Evolutionary conservation across 345 rosid species (phyloP), one percentile per base, ranked within the genome.

Genomic region (Aethionema arabicum): DNA sequence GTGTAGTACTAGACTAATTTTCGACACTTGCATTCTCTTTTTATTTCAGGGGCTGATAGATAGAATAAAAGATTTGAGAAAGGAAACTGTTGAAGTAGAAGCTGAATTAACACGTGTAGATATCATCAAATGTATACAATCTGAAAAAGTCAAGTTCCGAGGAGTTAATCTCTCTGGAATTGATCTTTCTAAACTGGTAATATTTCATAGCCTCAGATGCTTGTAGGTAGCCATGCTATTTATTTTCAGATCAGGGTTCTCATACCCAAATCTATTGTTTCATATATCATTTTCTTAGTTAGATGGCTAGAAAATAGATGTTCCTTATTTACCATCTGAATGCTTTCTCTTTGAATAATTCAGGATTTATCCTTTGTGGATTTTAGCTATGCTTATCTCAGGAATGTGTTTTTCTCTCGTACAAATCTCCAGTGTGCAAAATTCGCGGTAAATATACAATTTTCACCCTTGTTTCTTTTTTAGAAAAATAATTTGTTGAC

Each of bases 121-220:
- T 77, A 81, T 89, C 73, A 89, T 89, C 77, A 92, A 85, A 68
- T 89, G 98, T 61, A 85, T 81, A 75, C 98, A 89, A 70, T 85
- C 86, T 7, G 78, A 85, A 46, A 83, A 45, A 81, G 84, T 81
- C 63, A 84, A 80, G 76, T 84, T 92, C 71, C 85, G 95, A 48
- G 96, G 96, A 32, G 67, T 92, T 73, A 87, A 85, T 79, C 89
- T 92, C 69, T 80, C 93, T 67, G 95, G 95, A 45, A 74, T 92
- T 56, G 93, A 92, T 78, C 95, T 92, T 52, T 92, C 98, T 46
- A 89, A 92, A 72, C 78, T 92, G 93, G 98, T 87, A 86, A 60
- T 69, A 55, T 48, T 56, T 75, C 61, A 55, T 64, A 32, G 54
- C 12, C 40, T 47, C 54, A 30, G 31, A 39, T 39, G 21, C 71